phyloP scores from a whole-genome alignment of 257 asterid genomes.

The Plantago elongata region DNA sequence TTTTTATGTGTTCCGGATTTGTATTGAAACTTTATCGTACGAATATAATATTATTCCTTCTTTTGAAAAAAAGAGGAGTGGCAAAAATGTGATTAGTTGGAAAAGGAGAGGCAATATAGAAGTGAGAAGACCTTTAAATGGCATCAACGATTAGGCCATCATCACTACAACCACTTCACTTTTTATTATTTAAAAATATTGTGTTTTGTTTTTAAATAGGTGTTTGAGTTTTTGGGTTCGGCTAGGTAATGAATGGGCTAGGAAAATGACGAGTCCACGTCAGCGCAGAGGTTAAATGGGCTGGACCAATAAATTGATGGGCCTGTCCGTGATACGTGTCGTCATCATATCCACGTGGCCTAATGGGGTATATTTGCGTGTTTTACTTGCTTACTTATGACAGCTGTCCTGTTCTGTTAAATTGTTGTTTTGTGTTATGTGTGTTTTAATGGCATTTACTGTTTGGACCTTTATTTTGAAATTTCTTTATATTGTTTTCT shows the following conservation, averaged over 20 bases:
- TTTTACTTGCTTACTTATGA: background rate
- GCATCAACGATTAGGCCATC: constrained; percentile 33
- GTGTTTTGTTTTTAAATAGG: background rate
- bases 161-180: constrained; percentile 29
- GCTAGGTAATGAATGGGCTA: constrained; percentile 24
- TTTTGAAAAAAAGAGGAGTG: constrained; percentile 2
- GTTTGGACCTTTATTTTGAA: background rate
- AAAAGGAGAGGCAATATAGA: background rate
- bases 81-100: constrained; percentile 3
- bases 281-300: constrained; percentile 32
- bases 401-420: background rate
- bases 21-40: no score
- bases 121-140: constrained; percentile 15
- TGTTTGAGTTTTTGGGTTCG: constrained; percentile 3
- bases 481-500: no score
- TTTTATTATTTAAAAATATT: background rate
- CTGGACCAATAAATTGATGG: constrained; percentile 40
- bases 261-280: constrained; percentile 45
- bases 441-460: background rate
- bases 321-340: constrained; percentile 25
- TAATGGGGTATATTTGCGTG: constrained; percentile 31
- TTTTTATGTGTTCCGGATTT: no score
- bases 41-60: no score
- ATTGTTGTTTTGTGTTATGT: background rate
- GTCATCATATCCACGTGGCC: constrained; percentile 35